Base-by-base conservation (phyloP, 192 early-diverging fungal species). In the Entophlyctis luteolus region DNA sequence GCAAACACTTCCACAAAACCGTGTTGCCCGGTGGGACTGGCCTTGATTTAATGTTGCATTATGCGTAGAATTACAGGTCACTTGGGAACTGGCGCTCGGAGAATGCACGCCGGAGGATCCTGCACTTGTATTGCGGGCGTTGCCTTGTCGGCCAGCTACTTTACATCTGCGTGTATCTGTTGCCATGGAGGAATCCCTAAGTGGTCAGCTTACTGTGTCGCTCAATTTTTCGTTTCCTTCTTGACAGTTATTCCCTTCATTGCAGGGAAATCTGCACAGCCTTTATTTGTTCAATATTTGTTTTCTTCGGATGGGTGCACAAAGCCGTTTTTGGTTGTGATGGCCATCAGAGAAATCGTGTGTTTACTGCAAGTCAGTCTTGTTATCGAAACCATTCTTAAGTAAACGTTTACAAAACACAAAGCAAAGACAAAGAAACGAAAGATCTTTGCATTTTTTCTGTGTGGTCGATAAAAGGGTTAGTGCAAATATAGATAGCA, bases 1-100 rank as follows among this genome's bases (percentile, higher is more conserved):
- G 20, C 68, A 80, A 29, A 59, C 75, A 5, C 93, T 68, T 12
- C 8, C n/a, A 12, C 8, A 12, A 12, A 12, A 12, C 81, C 89
- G 0, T 25, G 25, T 1, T 85, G 87, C 59, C 81, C 91, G 25
- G 67, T 96, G n/a, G 23, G 46, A 91, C 96, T 59, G 85, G 92
- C 1, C 84, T 99, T 48, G 97, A 99, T 67, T 85, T 99, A 34
- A 90, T 89, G 65, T 91, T 89, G 67, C 97, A 99, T 72, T 99
- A 99, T 70, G 90, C 97, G 86, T 95, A 99, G 49, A 99, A 98
- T 93, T 95, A 96, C 77, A 84, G 88, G 55, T 91, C 93, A 25
- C 79, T 97, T 59, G 87, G 91, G 72, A 95, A 99, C 78, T 98
- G 98, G 73, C 79, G 86, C 47, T 86, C 97, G 56, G 84, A 86